phyloP scores from a whole-genome alignment of 23 red algal genomes.

The Gracilariopsis chorda region DNA sequence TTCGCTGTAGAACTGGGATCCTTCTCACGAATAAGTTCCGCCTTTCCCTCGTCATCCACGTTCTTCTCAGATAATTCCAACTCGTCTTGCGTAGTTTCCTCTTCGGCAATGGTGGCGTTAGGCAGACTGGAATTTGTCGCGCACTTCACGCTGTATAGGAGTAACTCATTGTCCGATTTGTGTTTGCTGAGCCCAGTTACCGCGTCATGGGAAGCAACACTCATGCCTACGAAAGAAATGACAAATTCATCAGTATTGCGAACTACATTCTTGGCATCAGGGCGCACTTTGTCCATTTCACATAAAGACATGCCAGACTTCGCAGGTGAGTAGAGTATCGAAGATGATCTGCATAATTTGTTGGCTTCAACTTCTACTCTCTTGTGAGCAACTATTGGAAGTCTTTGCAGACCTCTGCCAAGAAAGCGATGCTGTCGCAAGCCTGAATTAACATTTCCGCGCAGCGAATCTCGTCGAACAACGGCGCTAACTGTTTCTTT shows the following conservation, averaged over 20 bases:
- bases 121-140: background rate
- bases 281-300: conserved; percentile 31
- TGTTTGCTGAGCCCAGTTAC: background rate
- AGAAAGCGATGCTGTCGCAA: conserved; percentile 13
- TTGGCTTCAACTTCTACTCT: conserved; percentile 35
- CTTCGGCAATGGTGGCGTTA: background rate
- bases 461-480: background rate
- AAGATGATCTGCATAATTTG: background rate
- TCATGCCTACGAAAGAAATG: conserved; percentile 42
- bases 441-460: background rate
- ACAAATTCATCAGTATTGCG: background rate
- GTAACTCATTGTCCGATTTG: conserved; percentile 29
- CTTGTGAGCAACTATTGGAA: background rate
- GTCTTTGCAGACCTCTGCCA: background rate
- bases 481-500: background rate
- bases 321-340: conserved; percentile 17
- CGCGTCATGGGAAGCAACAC: background rate
- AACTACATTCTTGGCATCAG: conserved; percentile 10
- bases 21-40: background rate
- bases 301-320: background rate
- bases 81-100: background rate
- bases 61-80: background rate
- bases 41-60: background rate
- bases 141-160: conserved; percentile 30
- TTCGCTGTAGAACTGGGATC: background rate